Evolutionary conservation across 2,329 filamentous ascomycete genomes (phyloP), one percentile per base, ranked within the genome.

Genomic region (Tolypocladium pustulatum): DNA sequence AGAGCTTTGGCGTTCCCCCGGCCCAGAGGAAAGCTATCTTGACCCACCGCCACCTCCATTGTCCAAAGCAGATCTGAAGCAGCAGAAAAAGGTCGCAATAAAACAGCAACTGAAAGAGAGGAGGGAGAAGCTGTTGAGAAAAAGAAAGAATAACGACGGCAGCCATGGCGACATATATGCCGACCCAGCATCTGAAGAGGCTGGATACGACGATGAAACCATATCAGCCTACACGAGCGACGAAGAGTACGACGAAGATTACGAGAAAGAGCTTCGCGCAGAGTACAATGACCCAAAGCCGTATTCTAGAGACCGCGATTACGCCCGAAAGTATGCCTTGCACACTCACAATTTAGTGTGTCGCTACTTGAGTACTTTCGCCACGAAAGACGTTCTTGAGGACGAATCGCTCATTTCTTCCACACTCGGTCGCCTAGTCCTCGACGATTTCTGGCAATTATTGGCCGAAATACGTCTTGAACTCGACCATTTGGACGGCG

Each of bases 381-480:
- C 63, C 1, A 59, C 61, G 0, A 55, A 46, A 5, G 57, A 60
- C 0, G 30, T 68, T 3, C 25, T 56, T 2, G 43, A 58, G 1
- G 63, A 64, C 4, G 55, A 61, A 5, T 61, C 61, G 0, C 8
- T 58, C 8, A 57, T 69, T 4, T 57, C 60, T 0, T 57, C 61
- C 2, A 20, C 67, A 1, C 61, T 69, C 10, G 59, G 55, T 4
- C 60, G 55, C 2, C 40, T 68, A 7, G 57, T 60, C 4, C 59
- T 69, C 0, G 67, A 69, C 8, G 67, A 69, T 34, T 58, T 63
- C 9, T 69, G 67, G 66, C 65, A 67, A 20, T 61, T 69, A 1
- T 38, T 69, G 8, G 59, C 67, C 5, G 66, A 69, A 46, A 51
- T 69, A 5, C 61, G 66, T 2, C 30, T 66, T 2, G 60, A 65